These are phyloP conservation scores for Arthrobotrys iridis DNA, from an alignment of 2,329 filamentous ascomycete genomes.

Conservation along the genomic window DNA sequence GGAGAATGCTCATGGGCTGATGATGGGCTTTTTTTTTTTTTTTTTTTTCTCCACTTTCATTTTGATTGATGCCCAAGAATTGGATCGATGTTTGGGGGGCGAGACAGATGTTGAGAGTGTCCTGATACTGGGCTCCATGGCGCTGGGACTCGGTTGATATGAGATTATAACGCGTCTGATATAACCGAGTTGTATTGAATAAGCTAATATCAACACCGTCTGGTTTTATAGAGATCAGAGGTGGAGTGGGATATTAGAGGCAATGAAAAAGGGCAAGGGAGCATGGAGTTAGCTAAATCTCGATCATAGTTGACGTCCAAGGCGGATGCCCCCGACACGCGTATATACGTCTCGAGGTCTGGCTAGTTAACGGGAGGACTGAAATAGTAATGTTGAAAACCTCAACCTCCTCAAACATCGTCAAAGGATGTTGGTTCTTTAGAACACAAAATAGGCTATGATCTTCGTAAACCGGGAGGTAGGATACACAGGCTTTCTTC, in stretches of 20 bases:
- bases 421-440: not conserved
- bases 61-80: conserved; percentile 27
- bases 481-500: not conserved
- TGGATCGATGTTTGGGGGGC: conserved; percentile 34
- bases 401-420: not conserved
- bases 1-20: not conserved
- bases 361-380: not conserved
- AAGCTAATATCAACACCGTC: not conserved
- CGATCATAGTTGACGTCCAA: conserved; percentile 9
- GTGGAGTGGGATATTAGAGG: conserved; percentile 8
- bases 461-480: not conserved
- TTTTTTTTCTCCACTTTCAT: conserved; percentile 22
- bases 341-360: not conserved
- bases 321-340: conserved; percentile 19
- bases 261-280: conserved; percentile 11
- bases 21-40: conserved; percentile 14
- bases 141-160: conserved; percentile 43
- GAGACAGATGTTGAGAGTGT: conserved; percentile 4
- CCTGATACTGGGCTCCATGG: conserved; percentile 27
- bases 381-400: conserved; percentile 19
- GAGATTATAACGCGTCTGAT: conserved; percentile 16
- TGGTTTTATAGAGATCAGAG: conserved; percentile 1
- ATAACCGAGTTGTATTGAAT: not conserved
- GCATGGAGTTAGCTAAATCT: conserved; percentile 20
- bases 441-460: not conserved